A percentile compares a stretch with the other conserved stretches of the same genome.
Evolutionary conservation across 352 stramenopile genomes (phyloP).

Genomic region (Phytophthora brassicae): DNA sequence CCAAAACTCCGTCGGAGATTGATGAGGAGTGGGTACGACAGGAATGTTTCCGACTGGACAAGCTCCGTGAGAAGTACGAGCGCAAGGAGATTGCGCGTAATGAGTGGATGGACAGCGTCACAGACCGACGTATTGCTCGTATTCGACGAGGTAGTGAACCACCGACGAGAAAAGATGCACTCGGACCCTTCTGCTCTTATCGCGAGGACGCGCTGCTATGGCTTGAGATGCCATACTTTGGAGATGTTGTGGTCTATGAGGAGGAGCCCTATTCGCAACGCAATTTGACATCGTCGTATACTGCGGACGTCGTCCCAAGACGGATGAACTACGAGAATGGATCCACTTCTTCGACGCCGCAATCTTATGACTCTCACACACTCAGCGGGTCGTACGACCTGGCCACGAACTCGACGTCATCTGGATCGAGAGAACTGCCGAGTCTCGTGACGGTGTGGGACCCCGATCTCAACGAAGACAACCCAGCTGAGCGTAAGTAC

Average conservation of each 20-base stretch:
- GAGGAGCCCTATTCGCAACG: slow-evolving; percentile 89
- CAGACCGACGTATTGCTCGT: slow-evolving; percentile 79
- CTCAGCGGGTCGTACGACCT: slow-evolving; percentile 57
- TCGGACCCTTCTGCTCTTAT: slow-evolving; percentile 81
- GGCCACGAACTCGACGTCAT: slow-evolving; percentile 21
- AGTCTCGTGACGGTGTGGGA: slow-evolving; percentile 83
- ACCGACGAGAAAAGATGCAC: slow-evolving; percentile 61
- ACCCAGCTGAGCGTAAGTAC: slow-evolving; percentile 97
- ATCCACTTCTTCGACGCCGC: slow-evolving; percentile 16
- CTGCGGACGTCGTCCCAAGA: slow-evolving; percentile 42
- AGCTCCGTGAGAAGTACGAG: slow-evolving; percentile 89
- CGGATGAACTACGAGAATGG: slow-evolving; percentile 42
- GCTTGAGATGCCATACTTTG: slow-evolving; percentile 92
- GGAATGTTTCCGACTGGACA: slow-evolving; percentile 84
- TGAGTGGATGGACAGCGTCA: slow-evolving; percentile 92
- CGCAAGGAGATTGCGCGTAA: slow-evolving; percentile 84
- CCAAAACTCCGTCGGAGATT: slow-evolving; percentile 70
- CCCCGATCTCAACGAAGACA: slow-evolving; percentile 87
- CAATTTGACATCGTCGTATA: slow-evolving; percentile 56
- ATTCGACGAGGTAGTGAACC: slow-evolving; percentile 82
- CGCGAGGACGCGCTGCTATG: slow-evolving; percentile 80
- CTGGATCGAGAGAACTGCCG: slow-evolving; percentile 37
- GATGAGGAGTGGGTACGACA: slow-evolving; percentile 73
- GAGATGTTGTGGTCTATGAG: slow-evolving; percentile 91
- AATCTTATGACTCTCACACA: slow-evolving; percentile 45